These are phyloP conservation scores for Fraxinus angustifolia DNA, from an alignment of 305 asterid genomes.

Conservation along the genomic window DNA sequence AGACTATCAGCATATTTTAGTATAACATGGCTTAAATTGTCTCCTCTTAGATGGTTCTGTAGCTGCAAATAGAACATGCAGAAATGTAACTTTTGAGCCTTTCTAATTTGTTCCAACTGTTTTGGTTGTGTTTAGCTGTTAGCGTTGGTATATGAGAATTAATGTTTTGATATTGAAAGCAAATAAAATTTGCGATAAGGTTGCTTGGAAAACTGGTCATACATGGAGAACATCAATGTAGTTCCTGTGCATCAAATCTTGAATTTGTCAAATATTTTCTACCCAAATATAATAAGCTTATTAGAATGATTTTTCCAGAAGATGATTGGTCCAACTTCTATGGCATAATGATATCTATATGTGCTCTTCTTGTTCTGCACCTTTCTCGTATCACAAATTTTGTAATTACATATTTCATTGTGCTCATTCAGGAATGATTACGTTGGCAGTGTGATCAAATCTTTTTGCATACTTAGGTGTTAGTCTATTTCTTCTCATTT, in stretches of 20 bases:
- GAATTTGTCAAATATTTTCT: neutral
- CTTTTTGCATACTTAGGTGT: neutral
- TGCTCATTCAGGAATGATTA: neutral
- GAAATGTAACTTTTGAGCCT: constrained; percentile 6
- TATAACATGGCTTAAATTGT: neutral
- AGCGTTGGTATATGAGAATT: neutral
- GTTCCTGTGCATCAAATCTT: neutral
- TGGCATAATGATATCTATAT: neutral
- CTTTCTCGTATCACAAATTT: neutral
- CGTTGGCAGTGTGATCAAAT: neutral
- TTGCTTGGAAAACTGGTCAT: neutral
- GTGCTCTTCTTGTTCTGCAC: neutral
- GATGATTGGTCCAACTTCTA: neutral
- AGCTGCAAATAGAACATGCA: constrained; percentile 1
- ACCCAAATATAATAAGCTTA: neutral
- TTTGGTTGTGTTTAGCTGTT: constrained; percentile 5
- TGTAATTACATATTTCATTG: neutral
- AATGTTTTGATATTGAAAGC: neutral
- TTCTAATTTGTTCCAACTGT: constrained; percentile 4
- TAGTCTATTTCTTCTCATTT: neutral
- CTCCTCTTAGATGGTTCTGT: constrained; percentile 5
- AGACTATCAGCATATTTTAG: constrained; percentile 15
- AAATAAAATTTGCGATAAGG: constrained; percentile 6
- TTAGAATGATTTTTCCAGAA: neutral
- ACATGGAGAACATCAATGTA: neutral